A percentile compares a stretch with the other conserved stretches of the same genome.
Evolutionary conservation across 148 eudicot genomes (phyloP).

Genomic region (Rhododendron simsii): DNA sequence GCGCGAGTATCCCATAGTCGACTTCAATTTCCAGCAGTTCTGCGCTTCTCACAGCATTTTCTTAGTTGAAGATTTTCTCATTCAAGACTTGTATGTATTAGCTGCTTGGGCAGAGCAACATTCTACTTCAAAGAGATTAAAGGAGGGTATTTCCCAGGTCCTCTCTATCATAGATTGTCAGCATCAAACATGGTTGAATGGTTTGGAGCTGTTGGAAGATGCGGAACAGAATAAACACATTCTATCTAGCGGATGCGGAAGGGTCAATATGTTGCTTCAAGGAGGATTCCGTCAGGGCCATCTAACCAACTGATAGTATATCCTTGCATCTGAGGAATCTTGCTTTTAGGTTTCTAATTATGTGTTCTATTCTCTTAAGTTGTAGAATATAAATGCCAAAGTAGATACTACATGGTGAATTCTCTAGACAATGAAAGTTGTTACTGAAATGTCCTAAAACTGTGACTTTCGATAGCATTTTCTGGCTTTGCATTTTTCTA

Average conservation of each 20-base stretch:
- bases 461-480: too few species aligned
- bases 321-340: too few species aligned
- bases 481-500: too few species aligned
- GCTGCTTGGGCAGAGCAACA: constrained; percentile 42
- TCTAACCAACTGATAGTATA: constrained; percentile 23
- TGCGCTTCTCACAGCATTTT: constrained; percentile 65
- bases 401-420: too few species aligned
- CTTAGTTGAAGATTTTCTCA: constrained; percentile 81
- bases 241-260: constrained; percentile 44
- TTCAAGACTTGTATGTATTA: constrained; percentile 55
- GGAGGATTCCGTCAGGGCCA: constrained; percentile 61
- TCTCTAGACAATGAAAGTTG: too few species aligned
- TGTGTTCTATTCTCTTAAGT: too few species aligned
- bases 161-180: constrained; percentile 44
- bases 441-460: too few species aligned
- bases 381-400: too few species aligned
- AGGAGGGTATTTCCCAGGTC: constrained; percentile 67
- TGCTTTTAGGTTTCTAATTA: too few species aligned
- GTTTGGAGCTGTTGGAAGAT: constrained; percentile 61
- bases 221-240: constrained; percentile 41
- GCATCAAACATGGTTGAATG: constrained; percentile 74
- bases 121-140: constrained; percentile 38
- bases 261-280: constrained; percentile 52
- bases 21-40: constrained; percentile 50
- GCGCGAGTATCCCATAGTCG: constrained; percentile 25